These are phyloP conservation scores for Hsuehochloa calcarea DNA, from an alignment of 176 grass and related monocot genomes.

Conservation along the genomic window DNA sequence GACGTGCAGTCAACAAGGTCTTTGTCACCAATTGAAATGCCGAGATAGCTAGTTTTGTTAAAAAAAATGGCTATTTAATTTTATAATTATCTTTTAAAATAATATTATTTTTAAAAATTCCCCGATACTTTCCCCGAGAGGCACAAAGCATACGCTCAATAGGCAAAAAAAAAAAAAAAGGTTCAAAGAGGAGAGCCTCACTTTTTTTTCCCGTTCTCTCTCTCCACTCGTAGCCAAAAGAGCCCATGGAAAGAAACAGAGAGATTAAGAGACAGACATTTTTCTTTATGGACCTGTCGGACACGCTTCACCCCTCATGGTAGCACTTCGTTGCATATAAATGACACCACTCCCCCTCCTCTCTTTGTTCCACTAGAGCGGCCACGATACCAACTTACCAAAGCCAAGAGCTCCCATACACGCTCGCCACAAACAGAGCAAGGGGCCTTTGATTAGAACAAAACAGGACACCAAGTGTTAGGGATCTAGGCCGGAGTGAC, in stretches of 20 bases:
- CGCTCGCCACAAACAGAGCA: background rate
- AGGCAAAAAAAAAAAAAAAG: background rate
- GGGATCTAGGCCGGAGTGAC: background rate
- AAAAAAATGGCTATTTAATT: too few species aligned
- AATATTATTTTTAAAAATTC: too few species aligned
- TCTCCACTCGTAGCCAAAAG: slow-evolving; percentile 36
- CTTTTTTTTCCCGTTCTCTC: background rate
- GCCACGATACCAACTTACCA: background rate
- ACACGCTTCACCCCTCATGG: slow-evolving; percentile 24
- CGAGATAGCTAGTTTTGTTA: too few species aligned
- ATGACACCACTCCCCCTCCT: slow-evolving; percentile 2
- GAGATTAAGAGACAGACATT: slow-evolving; percentile 32
- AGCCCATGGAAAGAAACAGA: slow-evolving; percentile 38
- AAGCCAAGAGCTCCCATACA: background rate
- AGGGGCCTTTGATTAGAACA: background rate
- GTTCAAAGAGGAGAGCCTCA: background rate
- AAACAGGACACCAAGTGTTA: background rate
- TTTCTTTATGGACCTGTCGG: slow-evolving; percentile 49
- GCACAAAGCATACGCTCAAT: background rate
- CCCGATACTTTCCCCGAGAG: background rate
- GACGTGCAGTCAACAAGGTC: too few species aligned
- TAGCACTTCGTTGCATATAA: slow-evolving; percentile 35
- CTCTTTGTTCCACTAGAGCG: background rate
- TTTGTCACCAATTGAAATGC: too few species aligned
- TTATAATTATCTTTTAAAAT: too few species aligned